These are phyloP conservation scores for Lactifluus rugatus DNA, from an alignment of 768 basidiomycete genomes.

Conservation along the genomic window DNA sequence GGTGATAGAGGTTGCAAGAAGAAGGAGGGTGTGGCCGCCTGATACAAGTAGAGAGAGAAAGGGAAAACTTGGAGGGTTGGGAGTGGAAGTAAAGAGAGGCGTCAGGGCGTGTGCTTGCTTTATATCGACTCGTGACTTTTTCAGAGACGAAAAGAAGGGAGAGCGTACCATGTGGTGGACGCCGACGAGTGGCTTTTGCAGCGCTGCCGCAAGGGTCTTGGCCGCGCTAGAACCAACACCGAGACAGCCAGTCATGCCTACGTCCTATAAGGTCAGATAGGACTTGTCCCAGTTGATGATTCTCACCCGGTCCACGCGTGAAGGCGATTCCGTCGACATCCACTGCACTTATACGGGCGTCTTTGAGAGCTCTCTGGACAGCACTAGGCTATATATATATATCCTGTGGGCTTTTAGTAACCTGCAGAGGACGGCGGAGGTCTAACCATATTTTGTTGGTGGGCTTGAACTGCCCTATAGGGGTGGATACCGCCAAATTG, in stretches of 20 bases:
- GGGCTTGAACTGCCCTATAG: constrained; percentile 62
- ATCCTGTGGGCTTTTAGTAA: background rate
- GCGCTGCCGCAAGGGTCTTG: constrained; percentile 72
- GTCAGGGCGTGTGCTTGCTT: constrained; percentile 80
- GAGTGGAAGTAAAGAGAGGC: constrained; percentile 21
- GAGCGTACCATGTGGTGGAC: constrained; percentile 87
- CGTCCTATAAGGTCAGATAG: background rate
- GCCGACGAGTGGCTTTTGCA: constrained; percentile 72
- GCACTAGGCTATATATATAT: constrained; percentile 74
- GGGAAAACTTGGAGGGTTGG: constrained; percentile 51
- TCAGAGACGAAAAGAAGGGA: background rate
- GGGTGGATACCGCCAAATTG: constrained; percentile 69
- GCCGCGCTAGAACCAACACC: constrained; percentile 72
- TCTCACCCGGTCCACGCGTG: constrained; percentile 75
- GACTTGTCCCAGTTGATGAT: too few species aligned
- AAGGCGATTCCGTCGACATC: constrained; percentile 85
- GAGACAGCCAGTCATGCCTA: constrained; percentile 75
- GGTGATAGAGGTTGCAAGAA: constrained; percentile 53
- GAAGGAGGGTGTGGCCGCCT: constrained; percentile 88
- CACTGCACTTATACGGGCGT: constrained; percentile 47
- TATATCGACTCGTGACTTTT: background rate
- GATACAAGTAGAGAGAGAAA: constrained; percentile 85
- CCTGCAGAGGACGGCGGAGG: background rate
- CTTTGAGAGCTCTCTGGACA: constrained; percentile 53
- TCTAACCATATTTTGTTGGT: constrained; percentile 67